phyloP scores from a whole-genome alignment of 2,329 filamentous ascomycete genomes.

The Celoporthe dispersa region DNA sequence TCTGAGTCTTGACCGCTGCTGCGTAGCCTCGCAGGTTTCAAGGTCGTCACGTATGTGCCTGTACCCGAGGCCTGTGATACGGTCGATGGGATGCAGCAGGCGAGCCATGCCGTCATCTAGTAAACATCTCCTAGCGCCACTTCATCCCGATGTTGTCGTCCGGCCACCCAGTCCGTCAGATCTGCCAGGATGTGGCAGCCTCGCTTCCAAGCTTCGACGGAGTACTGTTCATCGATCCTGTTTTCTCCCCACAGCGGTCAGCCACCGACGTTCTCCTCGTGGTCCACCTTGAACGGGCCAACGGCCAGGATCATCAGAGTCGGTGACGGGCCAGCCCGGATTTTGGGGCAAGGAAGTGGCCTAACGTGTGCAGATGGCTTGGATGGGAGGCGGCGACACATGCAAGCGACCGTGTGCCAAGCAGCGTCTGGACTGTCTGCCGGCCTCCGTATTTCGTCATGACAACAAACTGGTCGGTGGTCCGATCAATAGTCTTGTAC shows the following conservation, averaged over 20 bases:
- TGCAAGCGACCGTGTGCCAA: neutral
- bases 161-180: neutral
- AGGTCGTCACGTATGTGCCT: constrained; percentile 27
- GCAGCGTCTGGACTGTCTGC: neutral
- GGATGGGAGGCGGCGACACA: neutral
- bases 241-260: constrained; percentile 3
- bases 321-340: constrained; percentile 6
- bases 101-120: constrained; percentile 25
- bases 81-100: constrained; percentile 14
- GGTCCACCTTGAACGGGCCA: constrained; percentile 8
- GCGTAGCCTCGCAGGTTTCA: constrained; percentile 30
- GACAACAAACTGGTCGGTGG: neutral
- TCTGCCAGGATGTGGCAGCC: neutral
- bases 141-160: neutral
- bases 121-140: constrained; percentile 8
- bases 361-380: neutral
- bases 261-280: constrained; percentile 13
- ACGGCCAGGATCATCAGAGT: constrained; percentile 5
- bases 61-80: constrained; percentile 29
- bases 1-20: constrained; percentile 25
- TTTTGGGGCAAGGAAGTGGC: neutral
- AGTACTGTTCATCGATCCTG: neutral
- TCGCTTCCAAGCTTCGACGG: neutral
- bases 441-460: neutral
- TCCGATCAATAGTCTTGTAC: neutral